A percentile compares a stretch with the other conserved stretches of the same genome.
These are phyloP conservation scores for Kodamaea fungicola DNA, from an alignment of 1,139 yeast genomes.

Conservation along the genomic window DNA sequence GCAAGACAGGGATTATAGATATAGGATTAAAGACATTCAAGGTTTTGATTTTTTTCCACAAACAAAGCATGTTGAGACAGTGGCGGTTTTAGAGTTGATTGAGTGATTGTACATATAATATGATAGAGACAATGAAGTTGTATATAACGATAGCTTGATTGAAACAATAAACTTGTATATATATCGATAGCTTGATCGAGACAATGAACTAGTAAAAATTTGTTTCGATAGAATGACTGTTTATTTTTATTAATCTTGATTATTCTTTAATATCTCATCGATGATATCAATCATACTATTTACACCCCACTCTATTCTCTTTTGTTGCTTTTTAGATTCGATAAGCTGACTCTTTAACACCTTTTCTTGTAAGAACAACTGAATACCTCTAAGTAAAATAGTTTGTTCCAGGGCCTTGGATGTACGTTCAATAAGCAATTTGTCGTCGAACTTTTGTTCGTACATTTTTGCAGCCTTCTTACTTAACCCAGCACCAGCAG, in stretches of 20 bases:
- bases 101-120: no score
- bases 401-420: conserved; percentile 62
- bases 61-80: conserved; percentile 45
- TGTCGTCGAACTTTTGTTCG: conserved; percentile 50
- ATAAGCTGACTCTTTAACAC: conserved; percentile 50
- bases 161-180: conserved; percentile 3
- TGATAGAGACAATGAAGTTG: no score
- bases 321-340: conserved; percentile 56
- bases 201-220: background rate
- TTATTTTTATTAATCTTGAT: conserved; percentile 2
- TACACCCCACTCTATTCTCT: conserved; percentile 71
- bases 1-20: conserved; percentile 17
- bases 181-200: no score
- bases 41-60: conserved; percentile 51
- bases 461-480: conserved; percentile 30
- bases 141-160: no score
- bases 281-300: conserved; percentile 52
- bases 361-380: conserved; percentile 59
- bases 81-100: conserved; percentile 32
- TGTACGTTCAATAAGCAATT: conserved; percentile 50
- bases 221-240: background rate
- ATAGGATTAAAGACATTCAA: conserved; percentile 28
- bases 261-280: conserved; percentile 39
- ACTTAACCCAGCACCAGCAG: conserved; percentile 45
- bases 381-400: conserved; percentile 66